Evolutionary conservation across 495 filamentous ascomycete species (phyloP).

Genomic region (Neurospora sp.): DNA sequence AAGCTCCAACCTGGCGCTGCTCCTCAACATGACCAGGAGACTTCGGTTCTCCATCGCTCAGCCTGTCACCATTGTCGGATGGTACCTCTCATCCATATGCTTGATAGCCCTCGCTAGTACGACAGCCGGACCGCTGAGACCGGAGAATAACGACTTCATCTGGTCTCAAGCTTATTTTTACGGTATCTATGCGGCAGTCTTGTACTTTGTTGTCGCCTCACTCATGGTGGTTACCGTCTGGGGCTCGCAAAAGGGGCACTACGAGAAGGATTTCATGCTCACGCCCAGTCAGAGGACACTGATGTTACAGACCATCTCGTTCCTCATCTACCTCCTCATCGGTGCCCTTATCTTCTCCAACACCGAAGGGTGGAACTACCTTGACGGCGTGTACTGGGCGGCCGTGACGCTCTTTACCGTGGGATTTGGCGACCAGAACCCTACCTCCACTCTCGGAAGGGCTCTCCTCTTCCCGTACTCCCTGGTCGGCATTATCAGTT

Average conservation of each 20-base stretch:
- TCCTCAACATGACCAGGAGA: slow-evolving; percentile 75
- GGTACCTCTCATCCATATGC: slow-evolving; percentile 56
- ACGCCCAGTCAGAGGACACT: slow-evolving; percentile 68
- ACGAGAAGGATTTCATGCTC: slow-evolving; percentile 58
- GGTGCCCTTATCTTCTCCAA: slow-evolving; percentile 62
- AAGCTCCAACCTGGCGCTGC: slow-evolving; percentile 58
- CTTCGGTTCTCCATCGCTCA: slow-evolving; percentile 72
- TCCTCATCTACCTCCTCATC: slow-evolving; percentile 63
- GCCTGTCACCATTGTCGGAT: slow-evolving; percentile 52
- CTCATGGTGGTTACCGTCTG: slow-evolving; percentile 61
- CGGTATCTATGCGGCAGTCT: slow-evolving; percentile 58
- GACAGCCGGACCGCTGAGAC: slow-evolving; percentile 38
- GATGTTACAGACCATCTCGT: slow-evolving; percentile 79
- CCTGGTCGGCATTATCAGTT: slow-evolving; percentile 66
- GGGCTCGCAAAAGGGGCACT: slow-evolving; percentile 54
- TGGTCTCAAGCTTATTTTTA: slow-evolving; percentile 74
- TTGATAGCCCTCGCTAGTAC: slow-evolving; percentile 50
- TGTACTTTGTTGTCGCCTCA: slow-evolving; percentile 67
- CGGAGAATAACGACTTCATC: slow-evolving; percentile 38
- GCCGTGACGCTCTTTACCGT: slow-evolving; percentile 80
- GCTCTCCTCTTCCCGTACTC: slow-evolving; percentile 70
- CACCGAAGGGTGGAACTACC: slow-evolving; percentile 68
- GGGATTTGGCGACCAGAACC: slow-evolving; percentile 62
- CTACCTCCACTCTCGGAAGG: slow-evolving; percentile 45
- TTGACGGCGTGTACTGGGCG: slow-evolving; percentile 75